Percentiles rank a stretch among this genome's conserved stretches.
Evolutionary conservation across 1,284 basidiomycete genomes (phyloP).

Genomic region (Heterobasidion occidentale): DNA sequence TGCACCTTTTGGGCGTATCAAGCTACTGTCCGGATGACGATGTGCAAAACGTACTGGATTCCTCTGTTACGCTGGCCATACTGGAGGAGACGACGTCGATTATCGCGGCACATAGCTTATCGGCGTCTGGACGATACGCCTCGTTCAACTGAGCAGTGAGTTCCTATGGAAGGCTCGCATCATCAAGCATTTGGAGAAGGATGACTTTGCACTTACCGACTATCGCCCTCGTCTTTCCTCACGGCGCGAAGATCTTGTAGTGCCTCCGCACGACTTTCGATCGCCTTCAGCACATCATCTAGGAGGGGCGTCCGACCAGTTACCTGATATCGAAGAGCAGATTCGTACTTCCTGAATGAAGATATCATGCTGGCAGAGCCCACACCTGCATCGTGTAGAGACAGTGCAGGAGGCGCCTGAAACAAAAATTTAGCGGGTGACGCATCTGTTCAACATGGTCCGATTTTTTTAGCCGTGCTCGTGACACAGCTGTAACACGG

Average conservation of each 20-base stretch:
- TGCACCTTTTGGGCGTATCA: slow-evolving; percentile 5
- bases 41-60: not conserved
- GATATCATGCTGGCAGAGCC: slow-evolving; percentile 30
- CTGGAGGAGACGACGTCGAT: slow-evolving; percentile 4
- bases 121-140: slow-evolving; percentile 8
- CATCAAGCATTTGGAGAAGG: not conserved
- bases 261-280: slow-evolving; percentile 48
- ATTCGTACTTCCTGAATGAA: slow-evolving; percentile 51
- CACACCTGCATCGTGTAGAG: slow-evolving; percentile 30
- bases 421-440: slow-evolving; percentile 49
- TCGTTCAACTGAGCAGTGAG: slow-evolving; percentile 4
- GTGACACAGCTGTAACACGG: not conserved
- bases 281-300: slow-evolving; percentile 42
- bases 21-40: not conserved
- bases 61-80: not conserved
- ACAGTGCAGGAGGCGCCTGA: slow-evolving; percentile 38
- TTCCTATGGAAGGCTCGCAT: slow-evolving; percentile 1
- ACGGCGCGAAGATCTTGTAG: slow-evolving; percentile 53
- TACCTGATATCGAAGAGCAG: slow-evolving; percentile 47
- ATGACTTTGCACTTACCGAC: not conserved
- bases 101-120: slow-evolving; percentile 6
- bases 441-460: slow-evolving; percentile 29
- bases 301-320: slow-evolving; percentile 51
- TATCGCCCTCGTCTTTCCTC: slow-evolving; percentile 30
- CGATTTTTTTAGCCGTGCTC: not conserved